A percentile compares a stretch with the other conserved stretches of the same genome.
These are phyloP conservation scores for Retiboletus flavoniger DNA, from an alignment of 1,284 basidiomycete genomes.

Conservation along the genomic window DNA sequence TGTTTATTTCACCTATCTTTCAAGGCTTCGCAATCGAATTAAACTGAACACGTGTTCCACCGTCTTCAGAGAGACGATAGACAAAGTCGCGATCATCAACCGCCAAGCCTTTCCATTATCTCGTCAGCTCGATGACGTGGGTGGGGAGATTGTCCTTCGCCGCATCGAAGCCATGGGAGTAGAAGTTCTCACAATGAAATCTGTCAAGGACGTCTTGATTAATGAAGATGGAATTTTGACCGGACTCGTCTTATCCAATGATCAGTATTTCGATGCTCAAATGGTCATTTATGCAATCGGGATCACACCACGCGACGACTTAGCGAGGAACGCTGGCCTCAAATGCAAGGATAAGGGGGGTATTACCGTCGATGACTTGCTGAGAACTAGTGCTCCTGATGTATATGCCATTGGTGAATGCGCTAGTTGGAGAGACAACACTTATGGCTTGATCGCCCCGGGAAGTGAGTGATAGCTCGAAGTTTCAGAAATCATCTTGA, in stretches of 20 bases:
- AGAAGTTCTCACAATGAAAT: constrained; percentile 53
- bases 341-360: constrained; percentile 51
- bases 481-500: no score
- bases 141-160: constrained; percentile 66
- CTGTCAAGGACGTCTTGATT: constrained; percentile 45
- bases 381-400: constrained; percentile 56
- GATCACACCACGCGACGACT: constrained; percentile 69
- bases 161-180: constrained; percentile 70
- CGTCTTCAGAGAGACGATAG: constrained; percentile 32
- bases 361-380: constrained; percentile 56
- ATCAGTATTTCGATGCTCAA: constrained; percentile 43
- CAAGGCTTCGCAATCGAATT: no score
- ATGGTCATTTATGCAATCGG: constrained; percentile 67
- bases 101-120: constrained; percentile 64
- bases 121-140: constrained; percentile 69
- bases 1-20: not conserved
- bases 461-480: constrained; percentile 38
- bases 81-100: constrained; percentile 55
- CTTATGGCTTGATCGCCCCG: constrained; percentile 70
- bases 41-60: no score
- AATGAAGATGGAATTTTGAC: constrained; percentile 40
- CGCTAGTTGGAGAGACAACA: constrained; percentile 66
- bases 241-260: constrained; percentile 52
- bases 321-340: constrained; percentile 56
- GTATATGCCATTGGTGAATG: constrained; percentile 79